phyloP scores from a whole-genome alignment of 768 basidiomycete species.

The Xerocomus potaroensis region DNA sequence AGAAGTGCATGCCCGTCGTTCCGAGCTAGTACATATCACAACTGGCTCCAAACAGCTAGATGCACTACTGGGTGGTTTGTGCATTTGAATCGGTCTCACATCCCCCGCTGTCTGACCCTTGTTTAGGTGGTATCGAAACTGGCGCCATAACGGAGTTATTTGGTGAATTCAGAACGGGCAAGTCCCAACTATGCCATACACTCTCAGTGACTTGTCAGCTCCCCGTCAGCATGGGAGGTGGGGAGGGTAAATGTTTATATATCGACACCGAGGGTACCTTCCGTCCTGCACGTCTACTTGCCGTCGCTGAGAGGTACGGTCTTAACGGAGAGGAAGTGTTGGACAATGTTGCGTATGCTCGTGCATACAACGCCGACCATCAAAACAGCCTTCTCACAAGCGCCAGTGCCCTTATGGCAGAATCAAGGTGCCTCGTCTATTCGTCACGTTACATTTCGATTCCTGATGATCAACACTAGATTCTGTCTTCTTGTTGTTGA shows the following conservation, averaged over 20 bases:
- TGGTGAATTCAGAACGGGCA: constrained; percentile 98
- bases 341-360: constrained; percentile 97
- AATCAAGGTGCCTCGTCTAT: constrained; percentile 69
- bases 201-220: constrained; percentile 97
- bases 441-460: constrained; percentile 8
- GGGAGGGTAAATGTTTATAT: constrained; percentile 97
- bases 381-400: constrained; percentile 85
- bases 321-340: constrained; percentile 96
- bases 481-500: constrained; percentile 97
- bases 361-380: constrained; percentile 98
- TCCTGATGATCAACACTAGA: constrained; percentile 39
- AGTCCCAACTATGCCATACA: constrained; percentile 97
- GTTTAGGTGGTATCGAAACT: constrained; percentile 89
- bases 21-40: constrained; percentile 93
- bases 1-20: constrained; percentile 90
- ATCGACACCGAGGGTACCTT: constrained; percentile 99
- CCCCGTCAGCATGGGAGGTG: constrained; percentile 96
- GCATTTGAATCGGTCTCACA: constrained; percentile 1
- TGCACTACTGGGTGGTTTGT: constrained; percentile 84
- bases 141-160: constrained; percentile 98
- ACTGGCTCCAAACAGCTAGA: constrained; percentile 97
- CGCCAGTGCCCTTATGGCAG: constrained; percentile 98
- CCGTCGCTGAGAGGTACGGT: constrained; percentile 95
- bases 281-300: constrained; percentile 90
- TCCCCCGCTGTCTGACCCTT: constrained; percentile 11